Percentiles rank a stretch among this genome's conserved stretches.
These are phyloP conservation scores for Lipomyces mesembrius DNA, from an alignment of 805 yeast species.

Conservation along the genomic window DNA sequence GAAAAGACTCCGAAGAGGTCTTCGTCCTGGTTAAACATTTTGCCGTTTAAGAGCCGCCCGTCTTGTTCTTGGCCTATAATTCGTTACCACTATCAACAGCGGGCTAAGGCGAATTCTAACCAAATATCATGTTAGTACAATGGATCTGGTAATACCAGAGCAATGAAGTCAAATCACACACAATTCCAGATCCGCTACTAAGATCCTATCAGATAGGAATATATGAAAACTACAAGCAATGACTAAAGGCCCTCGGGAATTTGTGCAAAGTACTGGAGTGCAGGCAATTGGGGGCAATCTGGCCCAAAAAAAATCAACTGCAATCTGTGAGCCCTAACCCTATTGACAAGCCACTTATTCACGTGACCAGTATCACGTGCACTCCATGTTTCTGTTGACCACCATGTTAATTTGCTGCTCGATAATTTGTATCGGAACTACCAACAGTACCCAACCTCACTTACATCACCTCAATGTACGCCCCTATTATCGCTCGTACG, in stretches of 20 bases:
- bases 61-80: background rate
- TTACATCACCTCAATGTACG: conserved; percentile 21
- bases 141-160: background rate
- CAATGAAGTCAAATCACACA: background rate
- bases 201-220: background rate
- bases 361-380: background rate
- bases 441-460: background rate
- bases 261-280: background rate
- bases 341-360: background rate
- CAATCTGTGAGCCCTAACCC: background rate
- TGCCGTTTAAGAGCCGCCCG: background rate
- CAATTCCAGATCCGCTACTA: background rate
- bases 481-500: conserved; percentile 28
- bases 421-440: background rate
- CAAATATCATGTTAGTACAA: background rate
- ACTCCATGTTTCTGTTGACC: background rate
- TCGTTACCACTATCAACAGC: background rate
- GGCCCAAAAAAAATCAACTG: background rate
- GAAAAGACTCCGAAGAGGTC: conserved; percentile 45
- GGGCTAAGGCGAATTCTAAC: background rate
- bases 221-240: background rate
- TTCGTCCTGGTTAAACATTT: conserved; percentile 27
- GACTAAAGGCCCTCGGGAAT: background rate
- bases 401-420: background rate
- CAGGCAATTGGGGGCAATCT: background rate